Base-by-base conservation (phyloP, 129 eudicot genomes). In the Tanacetum coccineum region DNA sequence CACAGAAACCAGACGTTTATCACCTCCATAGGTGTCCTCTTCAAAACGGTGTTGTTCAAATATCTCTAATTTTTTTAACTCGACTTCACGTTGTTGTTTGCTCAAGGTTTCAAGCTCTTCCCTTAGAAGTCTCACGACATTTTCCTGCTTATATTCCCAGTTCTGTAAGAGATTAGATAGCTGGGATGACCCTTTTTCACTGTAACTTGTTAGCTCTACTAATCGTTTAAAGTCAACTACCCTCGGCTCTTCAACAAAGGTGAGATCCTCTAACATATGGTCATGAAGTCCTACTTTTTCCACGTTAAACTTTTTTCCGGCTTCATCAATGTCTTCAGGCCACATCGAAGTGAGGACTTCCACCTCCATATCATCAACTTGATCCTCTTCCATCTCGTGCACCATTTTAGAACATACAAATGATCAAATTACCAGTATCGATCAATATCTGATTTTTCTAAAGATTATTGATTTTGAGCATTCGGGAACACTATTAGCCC, bases 271-370 rank as follows among this genome's bases (percentile, higher is more conserved):
- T 64, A 91, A 71, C 90, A 83, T 87, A 73, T 85, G 87, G 59
- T 81, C 85, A 73, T 87, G 84, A 30, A 79, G 74, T 62, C 84
- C 84, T 54, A 87, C 88, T 51, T 56, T 90, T 68, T 90, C 96
- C 5, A 91, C 71, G 20, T 87, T 87, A 75, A 91, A 87, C 49
- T 76, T 87, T 66, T 87, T 87, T 28, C 97, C 93, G 0, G 78
- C 90, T 85, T 85, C 97, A 22, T 91, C 85, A 36, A 87, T 87
- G 75, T 81, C 90, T 72, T 91, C 95, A 0, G 95, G 97, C 97
- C 97, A 91, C 97, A 91, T 91, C 20, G 95, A 87, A 69, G 87
- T 70, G 17, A 87, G 84, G 77, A 81, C 86, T 68, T 87, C 89
- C 63, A 82, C 70, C 56, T 87, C 95, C 96, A 87, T 87, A 56